Evolutionary conservation across 345 rosid species (phyloP), one percentile per base, ranked within the genome.

Genomic region (Linum lewisii): DNA sequence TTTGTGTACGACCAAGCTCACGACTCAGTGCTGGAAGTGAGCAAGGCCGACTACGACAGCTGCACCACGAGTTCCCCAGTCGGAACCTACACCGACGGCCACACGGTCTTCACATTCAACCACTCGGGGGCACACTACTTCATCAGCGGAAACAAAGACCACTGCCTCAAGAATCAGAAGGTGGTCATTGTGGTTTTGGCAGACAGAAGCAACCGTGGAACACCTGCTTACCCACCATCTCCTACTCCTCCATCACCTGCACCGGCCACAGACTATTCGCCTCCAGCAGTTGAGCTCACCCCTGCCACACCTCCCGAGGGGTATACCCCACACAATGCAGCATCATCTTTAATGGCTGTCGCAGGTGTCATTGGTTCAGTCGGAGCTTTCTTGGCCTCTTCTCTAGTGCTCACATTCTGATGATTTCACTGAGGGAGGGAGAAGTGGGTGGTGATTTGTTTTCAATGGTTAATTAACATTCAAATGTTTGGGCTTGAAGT

Each of bases 11-110:
- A 72, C 44, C 47, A 82, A 5, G 67, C 62, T 63, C 76, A 80
- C 58, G 96, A 88, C 62, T 85, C 98, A 1, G 96, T 91, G 54
- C 82, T 88, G 21, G 63, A 74, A 32, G 96, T 91, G 58, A 82
- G 63, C 37, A 65, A 61, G 58, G 82, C 79, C 23, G 81, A 76
- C 55, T 91, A 84, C 74, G 63, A 66, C 32, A 78, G 64, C 70
- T 91, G 98, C 80, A 78, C 23, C 50, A 70, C 82, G 1, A 76
- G 66, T 3, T 25, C 74, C 6, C 81, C 83, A 1, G 51, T 64
- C 0, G 71, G 73, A 5, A 68, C 76, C 24, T 76, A 59, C 69
- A 42, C 64, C 0, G 82, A 80, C 21, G 91, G 86, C 22, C 84
- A 77, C 79, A 81, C 87, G 5, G 73, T 81, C 55, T 64, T 82